Evolutionary conservation across 768 basidiomycete species (phyloP).

Genomic region (Boletus sensibilis): DNA sequence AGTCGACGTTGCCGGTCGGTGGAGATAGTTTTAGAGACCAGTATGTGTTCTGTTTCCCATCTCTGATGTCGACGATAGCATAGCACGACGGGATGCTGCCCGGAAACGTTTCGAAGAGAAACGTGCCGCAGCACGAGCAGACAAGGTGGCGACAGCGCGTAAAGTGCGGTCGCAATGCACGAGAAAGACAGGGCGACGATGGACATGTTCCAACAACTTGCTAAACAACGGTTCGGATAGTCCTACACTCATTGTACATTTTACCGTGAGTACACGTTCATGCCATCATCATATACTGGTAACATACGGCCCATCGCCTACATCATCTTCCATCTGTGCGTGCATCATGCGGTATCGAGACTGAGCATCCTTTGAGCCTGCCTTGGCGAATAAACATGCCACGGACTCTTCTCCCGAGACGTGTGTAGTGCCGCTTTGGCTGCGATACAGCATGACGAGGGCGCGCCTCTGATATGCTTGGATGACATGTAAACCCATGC

Average conservation of each 20-base stretch:
- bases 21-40: constrained; percentile 78
- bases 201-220: constrained; percentile 94
- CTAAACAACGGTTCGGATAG: constrained; percentile 70
- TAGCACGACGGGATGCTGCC: constrained; percentile 75
- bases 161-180: constrained; percentile 62
- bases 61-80: constrained; percentile 41
- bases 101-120: constrained; percentile 60
- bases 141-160: constrained; percentile 47
- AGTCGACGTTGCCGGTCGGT: constrained; percentile 77
- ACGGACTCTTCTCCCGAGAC: background rate
- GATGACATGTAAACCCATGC: too few species aligned
- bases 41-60: constrained; percentile 41
- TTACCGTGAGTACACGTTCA: constrained; percentile 13
- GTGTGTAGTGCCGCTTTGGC: too few species aligned
- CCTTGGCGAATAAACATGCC: background rate
- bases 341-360: background rate
- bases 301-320: background rate
- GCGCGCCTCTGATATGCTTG: too few species aligned
- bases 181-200: constrained; percentile 91
- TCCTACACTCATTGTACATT: background rate
- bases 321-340: background rate
- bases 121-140: constrained; percentile 40
- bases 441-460: background rate
- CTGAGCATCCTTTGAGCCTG: background rate
- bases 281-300: background rate